A percentile compares a stretch with the other conserved stretches of the same genome.
phyloP scores from a whole-genome alignment of 768 basidiomycete genomes.

The Russula foetens region DNA sequence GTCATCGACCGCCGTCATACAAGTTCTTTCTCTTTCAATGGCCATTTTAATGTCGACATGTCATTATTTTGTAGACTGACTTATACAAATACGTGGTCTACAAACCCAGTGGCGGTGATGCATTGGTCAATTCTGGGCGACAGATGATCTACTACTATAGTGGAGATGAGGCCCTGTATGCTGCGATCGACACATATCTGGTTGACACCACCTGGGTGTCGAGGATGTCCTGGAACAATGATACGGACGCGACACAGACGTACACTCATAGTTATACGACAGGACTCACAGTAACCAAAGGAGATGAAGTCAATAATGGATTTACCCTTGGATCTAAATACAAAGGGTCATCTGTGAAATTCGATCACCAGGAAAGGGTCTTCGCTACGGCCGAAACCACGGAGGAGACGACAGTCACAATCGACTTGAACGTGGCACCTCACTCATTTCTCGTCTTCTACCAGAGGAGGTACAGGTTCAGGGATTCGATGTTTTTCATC shows the following conservation, averaged over 20 bases:
- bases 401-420: not conserved
- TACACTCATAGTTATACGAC: not conserved
- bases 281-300: not conserved
- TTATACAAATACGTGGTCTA: too few species aligned
- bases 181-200: too few species aligned
- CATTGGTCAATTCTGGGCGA: too few species aligned
- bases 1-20: too few species aligned
- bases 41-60: too few species aligned
- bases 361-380: not conserved
- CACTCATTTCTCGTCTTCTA: not conserved
- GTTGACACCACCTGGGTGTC: too few species aligned
- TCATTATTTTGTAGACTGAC: too few species aligned
- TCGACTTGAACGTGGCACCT: not conserved
- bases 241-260: not conserved
- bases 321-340: not conserved
- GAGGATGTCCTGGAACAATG: not conserved
- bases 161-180: too few species aligned
- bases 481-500: not conserved
- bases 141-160: too few species aligned
- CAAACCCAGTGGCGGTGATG: too few species aligned
- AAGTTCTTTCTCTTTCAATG: too few species aligned
- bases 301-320: not conserved
- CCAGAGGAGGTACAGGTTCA: not conserved
- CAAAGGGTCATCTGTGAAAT: not conserved
- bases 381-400: not conserved